Conservation (phyloP, 2,329 filamentous ascomycete genomes). For the Massarina eburnea region DNA sequence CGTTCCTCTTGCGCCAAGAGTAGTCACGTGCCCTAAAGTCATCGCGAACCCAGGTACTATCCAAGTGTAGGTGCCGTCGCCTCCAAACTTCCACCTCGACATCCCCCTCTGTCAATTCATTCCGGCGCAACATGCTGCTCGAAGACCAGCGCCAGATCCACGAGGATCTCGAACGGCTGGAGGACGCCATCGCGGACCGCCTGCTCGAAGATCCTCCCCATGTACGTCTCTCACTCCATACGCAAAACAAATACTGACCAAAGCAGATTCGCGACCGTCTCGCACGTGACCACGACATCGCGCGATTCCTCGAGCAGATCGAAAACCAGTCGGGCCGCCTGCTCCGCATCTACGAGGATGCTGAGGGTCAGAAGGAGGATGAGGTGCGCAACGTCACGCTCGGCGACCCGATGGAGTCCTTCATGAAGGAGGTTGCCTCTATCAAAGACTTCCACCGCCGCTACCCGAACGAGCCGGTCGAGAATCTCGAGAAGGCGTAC, state of each 20-base stretch:
- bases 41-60: too few species aligned
- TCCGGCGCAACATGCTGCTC: constrained; percentile 64
- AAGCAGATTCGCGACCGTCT: constrained; percentile 81
- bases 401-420: constrained; percentile 85
- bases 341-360: constrained; percentile 81
- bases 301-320: constrained; percentile 83
- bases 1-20: too few species aligned
- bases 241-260: background rate
- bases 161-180: constrained; percentile 93
- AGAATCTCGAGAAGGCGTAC: constrained; percentile 93
- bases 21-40: too few species aligned
- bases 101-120: constrained; percentile 9
- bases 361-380: constrained; percentile 67
- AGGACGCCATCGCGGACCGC: constrained; percentile 90
- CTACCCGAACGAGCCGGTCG: constrained; percentile 92
- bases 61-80: too few species aligned
- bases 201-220: constrained; percentile 86
- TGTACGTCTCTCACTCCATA: constrained; percentile 54
- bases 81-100: constrained; percentile 12
- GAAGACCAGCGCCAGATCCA: constrained; percentile 94
- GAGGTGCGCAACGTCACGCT: constrained; percentile 84
- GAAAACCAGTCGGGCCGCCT: constrained; percentile 81
- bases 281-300: constrained; percentile 87
- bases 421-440: constrained; percentile 79
- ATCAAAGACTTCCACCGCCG: constrained; percentile 86